Percentiles rank a stretch among this genome's conserved stretches.
Evolutionary conservation across 2,329 filamentous ascomycete species (phyloP).

Genomic region (Grosmannia penicillata): DNA sequence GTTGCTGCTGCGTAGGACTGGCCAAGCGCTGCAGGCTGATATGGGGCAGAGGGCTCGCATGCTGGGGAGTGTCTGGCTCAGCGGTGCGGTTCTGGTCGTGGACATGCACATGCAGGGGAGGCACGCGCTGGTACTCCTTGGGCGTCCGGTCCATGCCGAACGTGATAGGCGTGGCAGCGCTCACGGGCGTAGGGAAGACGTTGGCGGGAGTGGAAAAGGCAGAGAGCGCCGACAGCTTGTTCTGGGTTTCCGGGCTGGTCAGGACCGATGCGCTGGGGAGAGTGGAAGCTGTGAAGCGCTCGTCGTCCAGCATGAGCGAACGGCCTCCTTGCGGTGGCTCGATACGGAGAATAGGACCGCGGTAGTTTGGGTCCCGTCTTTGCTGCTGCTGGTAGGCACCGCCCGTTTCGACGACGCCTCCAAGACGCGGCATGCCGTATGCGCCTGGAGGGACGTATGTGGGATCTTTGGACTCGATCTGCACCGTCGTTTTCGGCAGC

Average conservation of each 20-base stretch:
- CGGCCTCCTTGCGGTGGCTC: conserved; percentile 48
- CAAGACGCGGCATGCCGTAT: conserved; percentile 34
- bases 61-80: conserved; percentile 38
- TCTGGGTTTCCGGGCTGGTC: conserved; percentile 37
- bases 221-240: conserved; percentile 43
- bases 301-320: conserved; percentile 39
- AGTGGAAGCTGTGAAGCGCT: conserved; percentile 43
- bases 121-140: conserved; percentile 43
- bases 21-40: conserved; percentile 35
- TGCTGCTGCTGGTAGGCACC: conserved; percentile 17
- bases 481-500: conserved; percentile 50
- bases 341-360: conserved; percentile 46
- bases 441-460: conserved; percentile 46
- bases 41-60: conserved; percentile 36
- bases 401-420: conserved; percentile 5
- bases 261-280: conserved; percentile 43
- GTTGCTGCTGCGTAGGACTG: conserved; percentile 31
- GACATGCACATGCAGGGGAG: conserved; percentile 45
- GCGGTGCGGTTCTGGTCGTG: conserved; percentile 36
- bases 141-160: conserved; percentile 34
- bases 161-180: conserved; percentile 27
- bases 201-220: conserved; percentile 33
- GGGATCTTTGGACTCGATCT: conserved; percentile 71
- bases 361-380: conserved; percentile 45
- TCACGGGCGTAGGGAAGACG: conserved; percentile 48